Evolutionary conservation across 2,329 filamentous ascomycete genomes (phyloP), one percentile per base, ranked within the genome.

Genomic region (Microcyclospora pomicola): DNA sequence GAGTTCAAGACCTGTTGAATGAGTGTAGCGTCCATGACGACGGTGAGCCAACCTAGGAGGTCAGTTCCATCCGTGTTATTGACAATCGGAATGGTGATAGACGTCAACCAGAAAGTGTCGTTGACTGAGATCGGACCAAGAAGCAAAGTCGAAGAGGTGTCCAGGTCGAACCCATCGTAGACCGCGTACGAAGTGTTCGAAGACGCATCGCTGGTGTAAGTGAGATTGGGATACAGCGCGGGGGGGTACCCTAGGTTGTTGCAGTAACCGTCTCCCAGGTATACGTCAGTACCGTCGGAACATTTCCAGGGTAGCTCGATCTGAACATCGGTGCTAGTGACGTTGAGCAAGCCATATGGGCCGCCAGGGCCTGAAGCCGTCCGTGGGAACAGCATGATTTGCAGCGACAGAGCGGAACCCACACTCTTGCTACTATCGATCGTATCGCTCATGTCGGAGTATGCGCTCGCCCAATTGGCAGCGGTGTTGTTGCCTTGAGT

Each of bases 11-110:
- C 70, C 33, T 68, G 59, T n/a, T 76, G 63, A 3, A 91, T 65
- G 1, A 80, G 68, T 3, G 64, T 62, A 2, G 79, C 79, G 39
- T 82, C 73, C 39, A 82, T 71, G n/a, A 93, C 67, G 2, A 88
- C 64, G 1, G 85, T 93, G 64, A 94, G 72, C 65, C 85, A 94
- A 2, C 84, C 87, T 5, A 94, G 67, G 1, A 88, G 72, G 44
- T 80, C 76, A 3, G 63, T 63, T 31, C 61, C 56, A 2, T 71
- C 69, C 2, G 68, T 67, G 46, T 78, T 81, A 54, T 80, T 77
- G 42, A 82, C 71, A 37, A 95, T 75, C 0, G 86, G 83, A 12
- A 88, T 62, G 0, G 86, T 93, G 41, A 93, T 66, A 2, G 86
- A 94, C 10, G 93, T 57, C 9, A 95, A 64, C 15, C 82, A 82